Base-by-base conservation (phyloP, 306 rosid species). In the Medicago lupulina region DNA sequence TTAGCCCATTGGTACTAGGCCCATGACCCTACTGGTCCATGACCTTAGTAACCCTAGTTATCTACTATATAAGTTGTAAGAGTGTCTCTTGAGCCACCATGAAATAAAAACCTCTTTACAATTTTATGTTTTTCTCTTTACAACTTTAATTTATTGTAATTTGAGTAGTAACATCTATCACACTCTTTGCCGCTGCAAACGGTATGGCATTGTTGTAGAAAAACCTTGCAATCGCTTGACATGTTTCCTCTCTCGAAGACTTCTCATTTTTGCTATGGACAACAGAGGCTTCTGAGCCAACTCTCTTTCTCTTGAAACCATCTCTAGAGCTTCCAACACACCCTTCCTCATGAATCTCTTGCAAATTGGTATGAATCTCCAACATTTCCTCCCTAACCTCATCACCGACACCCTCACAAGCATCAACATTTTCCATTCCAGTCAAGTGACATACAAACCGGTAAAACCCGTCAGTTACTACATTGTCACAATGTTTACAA, bases 141-240 rank as follows among this genome's bases (percentile, higher is more conserved):
- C n/a, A n/a, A n/a, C n/a, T n/a, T n/a, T n/a, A n/a, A n/a, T n/a
- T n/a, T n/a, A n/a, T n/a, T n/a, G n/a, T n/a, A n/a, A n/a, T n/a
- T n/a, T n/a, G n/a, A n/a, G n/a, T n/a, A n/a, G n/a, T n/a, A n/a
- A n/a, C n/a, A n/a, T n/a, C n/a, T n/a, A n/a, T n/a, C n/a, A n/a
- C n/a, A n/a, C n/a, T n/a, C 14, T 1, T 6, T 15, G 9, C 19
- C 13, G 11, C 21, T 6, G 14, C 9, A 5, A 61, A n/a, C 43
- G 7, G 44, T 34, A 61, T 61, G 11, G 13, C 67, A 34, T 61
- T 61, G 67, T 61, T 34, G 19, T 36, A 61, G 19, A 61, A 41
- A 25, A 59, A 59, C 65, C 36, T 57, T 21, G 34, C 63, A 57
- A 57, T 19, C 28, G 63, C 63, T 57, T 13, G 34, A 57, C 28